Evolutionary conservation across 2,329 filamentous ascomycete species (phyloP).

Genomic region (Whalleya microplaca): DNA sequence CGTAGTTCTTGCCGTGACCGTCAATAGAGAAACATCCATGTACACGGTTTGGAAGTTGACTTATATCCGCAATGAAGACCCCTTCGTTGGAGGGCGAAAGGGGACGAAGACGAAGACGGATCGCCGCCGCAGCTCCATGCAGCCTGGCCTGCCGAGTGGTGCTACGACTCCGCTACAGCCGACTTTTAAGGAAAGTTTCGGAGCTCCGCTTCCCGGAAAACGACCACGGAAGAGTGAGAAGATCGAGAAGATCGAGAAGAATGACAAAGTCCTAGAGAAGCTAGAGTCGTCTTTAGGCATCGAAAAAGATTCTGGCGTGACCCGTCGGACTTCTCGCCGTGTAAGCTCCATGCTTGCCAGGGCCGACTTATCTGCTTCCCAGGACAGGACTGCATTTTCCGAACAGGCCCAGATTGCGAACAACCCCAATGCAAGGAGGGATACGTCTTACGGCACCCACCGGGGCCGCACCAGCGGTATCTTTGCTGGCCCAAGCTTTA

Average conservation of each 20-base stretch:
- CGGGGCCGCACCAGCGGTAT: conserved; percentile 64
- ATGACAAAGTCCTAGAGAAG: conserved; percentile 58
- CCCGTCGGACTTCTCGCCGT: conserved; percentile 68
- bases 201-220: conserved; percentile 59
- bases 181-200: conserved; percentile 77
- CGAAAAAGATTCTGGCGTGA: conserved; percentile 59
- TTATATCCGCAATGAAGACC: conserved; percentile 72
- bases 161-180: conserved; percentile 76
- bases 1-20: conserved; percentile 77
- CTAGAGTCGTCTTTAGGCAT: conserved; percentile 74
- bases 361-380: conserved; percentile 82
- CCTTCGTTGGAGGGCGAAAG: conserved; percentile 51
- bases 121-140: conserved; percentile 66
- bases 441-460: conserved; percentile 74
- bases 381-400: conserved; percentile 78
- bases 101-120: conserved; percentile 50
- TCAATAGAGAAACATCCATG: conserved; percentile 74
- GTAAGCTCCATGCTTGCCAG: conserved; percentile 91
- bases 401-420: conserved; percentile 58
- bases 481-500: conserved; percentile 42
- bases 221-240: conserved; percentile 56
- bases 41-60: conserved; percentile 86
- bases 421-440: conserved; percentile 57
- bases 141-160: conserved; percentile 72
- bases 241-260: conserved; percentile 45